Conservation (phyloP, 2,329 filamentous ascomycete genomes). For the Pestalotiopsis sp. region DNA sequence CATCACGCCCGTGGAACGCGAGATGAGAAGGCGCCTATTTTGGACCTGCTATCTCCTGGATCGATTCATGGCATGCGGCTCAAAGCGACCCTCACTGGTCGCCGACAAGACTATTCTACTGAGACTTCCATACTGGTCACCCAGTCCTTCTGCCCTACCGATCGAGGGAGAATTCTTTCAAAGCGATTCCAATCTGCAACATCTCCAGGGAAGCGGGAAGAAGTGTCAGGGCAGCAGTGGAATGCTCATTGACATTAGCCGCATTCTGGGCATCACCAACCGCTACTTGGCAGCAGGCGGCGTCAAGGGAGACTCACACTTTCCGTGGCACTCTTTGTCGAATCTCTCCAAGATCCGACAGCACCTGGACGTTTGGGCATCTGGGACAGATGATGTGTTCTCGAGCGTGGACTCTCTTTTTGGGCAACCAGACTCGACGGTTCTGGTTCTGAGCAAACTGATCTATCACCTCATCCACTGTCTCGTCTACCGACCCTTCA, state of each 20-base stretch:
- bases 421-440: constrained; percentile 76
- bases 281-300: constrained; percentile 83
- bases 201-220: constrained; percentile 68
- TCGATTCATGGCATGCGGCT: constrained; percentile 80
- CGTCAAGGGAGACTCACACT: constrained; percentile 87
- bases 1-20: constrained; percentile 69
- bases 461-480: constrained; percentile 88
- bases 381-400: constrained; percentile 79
- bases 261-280: constrained; percentile 82
- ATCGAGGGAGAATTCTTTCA: constrained; percentile 83
- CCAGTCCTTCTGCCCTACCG: constrained; percentile 60
- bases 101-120: constrained; percentile 76
- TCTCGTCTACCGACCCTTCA: constrained; percentile 82
- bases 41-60: constrained; percentile 90
- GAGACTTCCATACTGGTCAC: constrained; percentile 74
- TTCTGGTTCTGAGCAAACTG: constrained; percentile 80
- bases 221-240: constrained; percentile 75
- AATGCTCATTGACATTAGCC: constrained; percentile 82
- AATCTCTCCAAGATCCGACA: constrained; percentile 85
- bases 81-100: constrained; percentile 79
- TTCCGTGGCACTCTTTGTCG: constrained; percentile 86
- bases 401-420: constrained; percentile 76
- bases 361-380: constrained; percentile 83
- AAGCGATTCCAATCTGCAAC: constrained; percentile 75
- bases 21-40: constrained; percentile 79